Evolutionary conservation across 140 eudicot species (phyloP).

Genomic region (Flaveria floridana): DNA sequence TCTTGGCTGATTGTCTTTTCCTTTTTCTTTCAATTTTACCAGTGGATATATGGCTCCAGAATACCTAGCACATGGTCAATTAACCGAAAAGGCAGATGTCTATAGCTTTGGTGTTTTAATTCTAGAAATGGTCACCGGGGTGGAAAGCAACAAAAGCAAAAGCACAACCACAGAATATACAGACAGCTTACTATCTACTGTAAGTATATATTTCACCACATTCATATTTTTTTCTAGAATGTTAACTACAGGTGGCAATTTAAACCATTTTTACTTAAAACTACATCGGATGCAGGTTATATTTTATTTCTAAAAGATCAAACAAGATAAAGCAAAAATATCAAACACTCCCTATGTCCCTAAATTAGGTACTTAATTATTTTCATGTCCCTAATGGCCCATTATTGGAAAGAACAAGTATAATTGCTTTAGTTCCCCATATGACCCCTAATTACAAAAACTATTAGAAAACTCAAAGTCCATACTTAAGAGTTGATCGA

Average conservation of each 20-base stretch:
- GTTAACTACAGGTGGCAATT: neutral
- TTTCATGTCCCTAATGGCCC: too few species aligned
- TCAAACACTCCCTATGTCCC: neutral
- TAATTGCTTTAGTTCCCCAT: neutral
- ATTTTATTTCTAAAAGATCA: neutral
- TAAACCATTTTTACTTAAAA: neutral
- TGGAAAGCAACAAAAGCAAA: conserved; percentile 62
- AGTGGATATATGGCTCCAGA: conserved; percentile 98
- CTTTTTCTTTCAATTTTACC: neutral
- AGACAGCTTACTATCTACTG: conserved; percentile 58
- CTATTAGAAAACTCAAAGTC: neutral
- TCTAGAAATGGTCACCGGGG: conserved; percentile 71
- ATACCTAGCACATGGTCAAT: conserved; percentile 84
- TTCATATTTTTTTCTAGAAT: neutral
- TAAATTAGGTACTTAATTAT: too few species aligned
- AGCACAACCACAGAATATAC: conserved; percentile 54
- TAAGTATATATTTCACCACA: conserved; percentile 37
- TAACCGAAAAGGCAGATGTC: conserved; percentile 85
- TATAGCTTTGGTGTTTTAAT: conserved; percentile 81
- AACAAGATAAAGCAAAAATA: neutral
- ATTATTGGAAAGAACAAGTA: neutral
- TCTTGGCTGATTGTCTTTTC: neutral
- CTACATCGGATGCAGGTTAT: neutral
- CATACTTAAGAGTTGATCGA: neutral
- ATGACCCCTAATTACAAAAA: neutral